Base-by-base conservation (phyloP, 2,329 filamentous ascomycete species). In the Ophiostoma australiae region DNA sequence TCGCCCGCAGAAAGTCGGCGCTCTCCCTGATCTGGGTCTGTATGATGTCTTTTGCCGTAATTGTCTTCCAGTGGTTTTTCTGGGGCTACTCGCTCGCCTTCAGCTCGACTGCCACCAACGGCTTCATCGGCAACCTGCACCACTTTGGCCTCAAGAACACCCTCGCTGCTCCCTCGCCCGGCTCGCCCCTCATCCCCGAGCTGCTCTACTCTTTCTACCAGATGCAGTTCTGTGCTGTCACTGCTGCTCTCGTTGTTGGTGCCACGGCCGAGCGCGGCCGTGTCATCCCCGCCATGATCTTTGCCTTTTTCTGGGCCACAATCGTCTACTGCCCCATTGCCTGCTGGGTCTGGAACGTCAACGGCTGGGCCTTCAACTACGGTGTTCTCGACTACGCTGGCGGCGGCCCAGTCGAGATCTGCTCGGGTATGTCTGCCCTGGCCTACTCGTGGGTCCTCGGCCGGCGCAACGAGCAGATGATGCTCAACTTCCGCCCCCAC, bases 31-130 rank as follows among this genome's bases (percentile, higher is more conserved):
- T 99, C 78, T 98, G 94, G 93, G 93, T 94, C 17, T 93, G 91
- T 82, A 96, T 99, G 92, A 94, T 91, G 80, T 95, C 93, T 67
- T 91, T 91, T 79, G 94, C 92, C 67, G 89, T 98, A 78, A 86
- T 97, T 79, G 91, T 92, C 71, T 97, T 99, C 84, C 95, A 99
- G 83, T 99, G 95, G 95, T 98, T 97, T 78, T 97, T 99, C 81
- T 98, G 95, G 94, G 95, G 95, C 52, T 99, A 97, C 81, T 97
- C 94, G 17, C 85, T 99, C 73, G 94, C 94, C 69, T 97, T 98
- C 82, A 95, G 91, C 77, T 85, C 87, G 63, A 89, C 88, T 17
- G 91, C 90, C 4, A 93, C 87, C 75, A 97, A 92, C 82, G 91
- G 92, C 70, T 98, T 91, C 82, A 98, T 99, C 78, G 95, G 95